Evolutionary conservation across 345 rosid genomes (phyloP), one percentile per base, ranked within the genome.

Genomic region (Linum lewisii): DNA sequence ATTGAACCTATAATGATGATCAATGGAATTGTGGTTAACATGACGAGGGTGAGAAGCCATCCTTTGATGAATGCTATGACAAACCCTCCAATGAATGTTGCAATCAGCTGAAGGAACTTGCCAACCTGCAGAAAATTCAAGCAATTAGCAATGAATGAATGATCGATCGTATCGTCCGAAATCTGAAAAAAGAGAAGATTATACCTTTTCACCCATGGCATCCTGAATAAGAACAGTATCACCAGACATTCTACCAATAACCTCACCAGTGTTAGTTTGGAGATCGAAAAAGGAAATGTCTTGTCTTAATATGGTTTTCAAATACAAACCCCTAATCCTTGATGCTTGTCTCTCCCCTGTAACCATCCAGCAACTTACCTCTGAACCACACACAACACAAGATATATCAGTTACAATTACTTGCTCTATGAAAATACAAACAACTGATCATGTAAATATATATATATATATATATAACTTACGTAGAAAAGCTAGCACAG

Each of bases 341-440:
- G 82, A 67, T 2, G 82, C 79, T 45, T 78, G 82, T 63, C 82
- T 71, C 62, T 78, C 82, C 34, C 82, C 82, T 22, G 82, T 78
- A 56, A 72, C 65, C 68, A 69, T 78, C 82, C 82, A 78, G 55
- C 82, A 78, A 38, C 72, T 58, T 8, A 74, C 67, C 74, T 78
- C 82, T 74, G 62, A 21, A 4, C 38, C 60, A 25, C 29, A 19
- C 47, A 57, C 36, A 45, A 51, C 25, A 45, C 47, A 54, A 45
- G n/a, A 61, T 7, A 29, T 7, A 32, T n/a, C 2, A 25, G 15
- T 34, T 51, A 24, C 18, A 11, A 24, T 29, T 21, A 14, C 25
- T n/a, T 53, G n/a, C n/a, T n/a, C n/a, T n/a, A n/a, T 44, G 26
- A 4, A 22, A 6, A 36, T 16, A n/a, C 7, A 19, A n/a, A 16